A percentile compares a stretch with the other conserved stretches of the same genome.
Evolutionary conservation across 805 yeast species (phyloP).

Genomic region (Kodamaea fukazawae): DNA sequence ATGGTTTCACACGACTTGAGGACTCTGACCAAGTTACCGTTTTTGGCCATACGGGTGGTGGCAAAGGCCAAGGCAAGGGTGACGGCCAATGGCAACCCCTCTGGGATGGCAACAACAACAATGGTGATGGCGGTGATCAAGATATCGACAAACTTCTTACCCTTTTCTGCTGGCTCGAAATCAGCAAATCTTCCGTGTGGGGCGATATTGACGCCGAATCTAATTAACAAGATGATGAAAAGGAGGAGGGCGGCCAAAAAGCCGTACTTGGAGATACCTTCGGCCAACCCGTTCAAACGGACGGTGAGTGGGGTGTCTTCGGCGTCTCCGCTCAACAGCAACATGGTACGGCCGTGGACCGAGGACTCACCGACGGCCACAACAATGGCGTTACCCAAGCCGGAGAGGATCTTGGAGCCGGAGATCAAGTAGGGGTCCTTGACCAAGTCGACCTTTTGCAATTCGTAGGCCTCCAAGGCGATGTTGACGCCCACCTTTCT

Average conservation of each 20-base stretch:
- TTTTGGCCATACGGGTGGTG: conserved; percentile 95
- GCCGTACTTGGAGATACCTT: conserved; percentile 94
- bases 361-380: conserved; percentile 91
- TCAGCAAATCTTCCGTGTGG: conserved; percentile 45
- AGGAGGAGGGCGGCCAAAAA: conserved; percentile 78
- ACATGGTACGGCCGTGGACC: conserved; percentile 88
- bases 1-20: conserved; percentile 95
- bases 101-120: conserved; percentile 98
- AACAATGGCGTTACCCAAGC: conserved; percentile 80
- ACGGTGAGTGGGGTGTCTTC: conserved; percentile 89
- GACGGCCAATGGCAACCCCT: conserved; percentile 96
- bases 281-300: conserved; percentile 78
- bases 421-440: conserved; percentile 86
- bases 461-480: conserved; percentile 32
- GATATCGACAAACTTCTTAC: conserved; percentile 78
- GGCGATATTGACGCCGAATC: conserved; percentile 65
- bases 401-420: conserved; percentile 81
- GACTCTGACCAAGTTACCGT: conserved; percentile 90
- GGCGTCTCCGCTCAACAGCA: conserved; percentile 67
- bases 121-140: conserved; percentile 89
- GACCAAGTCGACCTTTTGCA: conserved; percentile 43
- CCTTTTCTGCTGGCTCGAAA: conserved; percentile 67
- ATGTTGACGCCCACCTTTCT: conserved; percentile 56
- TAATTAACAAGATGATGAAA: conserved; percentile 73
- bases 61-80: conserved; percentile 97